Base-by-base conservation (phyloP, 1,284 basidiomycete genomes). In the Cryptococcus neoformans region DNA sequence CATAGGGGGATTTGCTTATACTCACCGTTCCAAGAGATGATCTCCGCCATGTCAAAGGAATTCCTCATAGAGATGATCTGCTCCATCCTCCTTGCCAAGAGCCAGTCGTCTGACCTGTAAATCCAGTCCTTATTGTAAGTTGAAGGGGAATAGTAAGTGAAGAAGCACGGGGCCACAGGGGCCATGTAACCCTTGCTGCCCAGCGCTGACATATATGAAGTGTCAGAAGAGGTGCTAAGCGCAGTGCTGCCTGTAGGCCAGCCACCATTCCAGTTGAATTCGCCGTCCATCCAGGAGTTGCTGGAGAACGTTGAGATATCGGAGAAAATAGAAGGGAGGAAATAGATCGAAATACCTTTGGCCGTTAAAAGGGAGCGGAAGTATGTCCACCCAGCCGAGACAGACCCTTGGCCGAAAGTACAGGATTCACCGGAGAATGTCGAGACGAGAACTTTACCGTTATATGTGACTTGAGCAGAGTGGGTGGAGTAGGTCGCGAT, bases 361-460 rank as follows among this genome's bases (percentile, higher is more conserved):
- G 38, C 21, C 8, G 49, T 35, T 36, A 68, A 53, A 34, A 62
- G 45, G 45, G 53, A 42, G 38, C 63, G 57, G 59, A 73, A 58
- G 51, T 62, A 67, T 35, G 55, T 67, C 69, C 68, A 70, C 37
- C 72, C 77, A 6, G 60, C 67, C 9, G 55, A 44, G 47, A 63
- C 53, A 8, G 60, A 63, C 0, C 67, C 70, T 66, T 83, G 83
- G 46, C 88, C 89, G 68, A 90, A 91, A 0, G 75, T 79, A 71
- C 88, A 91, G 35, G 78, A 72, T 65, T 88, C 85, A 14, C 90
- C 90, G 1, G 87, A 78, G 72, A 92, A 92, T 1, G 87, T 88
- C 0, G 87, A 87, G 3, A 87, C 85, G 47, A 91, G 82, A 2
- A 84, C 81, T 40, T 81, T 81, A 52, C 79, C 78, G 7, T 69